Conservation (phyloP, 176 grass and related monocot species). For the Oryza punctata region DNA sequence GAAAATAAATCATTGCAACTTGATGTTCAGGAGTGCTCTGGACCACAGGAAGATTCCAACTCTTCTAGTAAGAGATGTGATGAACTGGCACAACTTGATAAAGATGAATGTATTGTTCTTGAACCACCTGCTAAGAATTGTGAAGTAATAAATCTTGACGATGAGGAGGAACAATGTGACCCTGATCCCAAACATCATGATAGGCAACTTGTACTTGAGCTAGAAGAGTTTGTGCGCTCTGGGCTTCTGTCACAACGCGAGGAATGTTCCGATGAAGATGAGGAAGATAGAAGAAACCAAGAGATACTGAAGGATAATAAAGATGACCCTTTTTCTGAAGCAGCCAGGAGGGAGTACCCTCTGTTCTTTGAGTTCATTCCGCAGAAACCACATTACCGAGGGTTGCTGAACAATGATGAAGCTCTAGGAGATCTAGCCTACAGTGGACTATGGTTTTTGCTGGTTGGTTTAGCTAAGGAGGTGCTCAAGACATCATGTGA, state of each 20-base stretch:
- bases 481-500: conserved; percentile 58
- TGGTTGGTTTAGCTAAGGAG: conserved; percentile 52
- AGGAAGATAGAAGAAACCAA: conserved; percentile 34
- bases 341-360: conserved; percentile 57
- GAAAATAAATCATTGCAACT: conserved; percentile 7
- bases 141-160: conserved; percentile 50
- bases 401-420: conserved; percentile 31
- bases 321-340: conserved; percentile 50
- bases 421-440: conserved; percentile 43
- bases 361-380: conserved; percentile 63
- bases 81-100: not conserved
- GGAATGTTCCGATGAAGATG: conserved; percentile 50
- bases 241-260: conserved; percentile 58
- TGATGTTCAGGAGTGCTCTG: conserved; percentile 13
- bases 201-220: conserved; percentile 52
- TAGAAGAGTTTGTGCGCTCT: conserved; percentile 54
- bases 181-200: conserved; percentile 31
- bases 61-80: conserved; percentile 9
- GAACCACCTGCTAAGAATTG: conserved; percentile 20
- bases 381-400: conserved; percentile 69
- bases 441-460: conserved; percentile 53
- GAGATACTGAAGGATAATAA: not conserved
- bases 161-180: conserved; percentile 27
- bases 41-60: not conserved
- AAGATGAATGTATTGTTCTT: conserved; percentile 46